Percentiles rank a stretch among this genome's conserved stretches.
Conservation (phyloP, 257 asterid genomes). For the Phtheirospermum japonicum region DNA sequence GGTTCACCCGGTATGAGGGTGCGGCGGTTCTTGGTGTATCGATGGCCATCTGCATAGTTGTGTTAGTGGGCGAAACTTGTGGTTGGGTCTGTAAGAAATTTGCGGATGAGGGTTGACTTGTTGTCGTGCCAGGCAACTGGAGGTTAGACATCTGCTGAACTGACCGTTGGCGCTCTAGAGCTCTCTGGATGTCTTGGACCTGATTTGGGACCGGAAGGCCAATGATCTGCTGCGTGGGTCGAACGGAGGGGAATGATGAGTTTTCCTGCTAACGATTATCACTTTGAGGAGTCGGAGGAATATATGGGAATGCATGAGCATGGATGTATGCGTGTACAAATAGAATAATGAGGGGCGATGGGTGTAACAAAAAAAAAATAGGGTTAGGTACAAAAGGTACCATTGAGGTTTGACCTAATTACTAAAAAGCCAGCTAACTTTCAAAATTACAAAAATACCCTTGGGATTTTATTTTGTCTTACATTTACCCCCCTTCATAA, state of each 20-base stretch:
- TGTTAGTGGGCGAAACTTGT: constrained; percentile 13
- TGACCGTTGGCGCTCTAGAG: constrained; percentile 21
- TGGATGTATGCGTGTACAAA: background rate
- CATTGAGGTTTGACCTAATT: no score
- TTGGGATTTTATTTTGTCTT: no score
- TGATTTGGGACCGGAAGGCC: constrained; percentile 30
- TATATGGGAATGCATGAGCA: background rate
- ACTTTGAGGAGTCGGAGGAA: constrained; percentile 1
- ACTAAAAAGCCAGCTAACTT: no score
- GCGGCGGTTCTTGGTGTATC: background rate
- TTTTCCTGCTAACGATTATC: constrained; percentile 24
- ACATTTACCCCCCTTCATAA: no score
- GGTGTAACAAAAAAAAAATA: no score
- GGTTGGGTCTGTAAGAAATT: constrained; percentile 21
- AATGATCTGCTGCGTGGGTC: constrained; percentile 28
- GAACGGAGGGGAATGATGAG: constrained; percentile 13
- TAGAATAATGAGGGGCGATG: no score
- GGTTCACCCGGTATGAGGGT: constrained; percentile 26
- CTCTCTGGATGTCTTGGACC: constrained; percentile 25
- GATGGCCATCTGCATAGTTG: background rate
- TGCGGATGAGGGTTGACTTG: constrained; percentile 33
- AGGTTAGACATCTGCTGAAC: constrained; percentile 25
- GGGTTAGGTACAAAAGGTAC: no score
- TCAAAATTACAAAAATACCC: no score
- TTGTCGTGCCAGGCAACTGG: constrained; percentile 33